phyloP scores from a whole-genome alignment of 73 alveolate species.

The Tetrahymena borealis region DNA sequence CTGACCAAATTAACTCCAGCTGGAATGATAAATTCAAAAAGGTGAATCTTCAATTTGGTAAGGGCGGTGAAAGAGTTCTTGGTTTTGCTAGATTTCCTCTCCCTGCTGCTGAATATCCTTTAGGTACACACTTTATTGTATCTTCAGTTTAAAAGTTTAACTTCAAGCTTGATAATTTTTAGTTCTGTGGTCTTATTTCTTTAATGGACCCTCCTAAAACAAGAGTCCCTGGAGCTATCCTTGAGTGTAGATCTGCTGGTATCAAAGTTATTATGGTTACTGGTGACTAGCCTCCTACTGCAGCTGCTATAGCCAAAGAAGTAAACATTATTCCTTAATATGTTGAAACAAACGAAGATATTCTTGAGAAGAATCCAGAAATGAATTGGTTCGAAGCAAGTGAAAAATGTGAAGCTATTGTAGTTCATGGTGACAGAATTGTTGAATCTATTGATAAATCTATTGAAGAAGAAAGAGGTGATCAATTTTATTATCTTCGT shows the following conservation, averaged over 20 bases:
- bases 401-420: constrained; percentile 57
- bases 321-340: constrained; percentile 62
- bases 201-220: constrained; percentile 96
- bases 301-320: constrained; percentile 84
- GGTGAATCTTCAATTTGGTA: constrained; percentile 61
- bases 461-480: constrained; percentile 47
- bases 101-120: constrained; percentile 44
- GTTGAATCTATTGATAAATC: constrained; percentile 45
- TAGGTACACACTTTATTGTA: constrained; percentile 52
- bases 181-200: constrained; percentile 86
- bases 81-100: constrained; percentile 60
- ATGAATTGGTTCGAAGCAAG: constrained; percentile 59
- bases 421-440: constrained; percentile 75
- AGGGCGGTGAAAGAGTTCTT: constrained; percentile 65
- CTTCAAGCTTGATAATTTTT: constrained; percentile 59
- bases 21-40: constrained; percentile 53
- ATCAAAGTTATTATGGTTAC: constrained; percentile 96
- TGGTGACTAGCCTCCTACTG: constrained; percentile 91
- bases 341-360: constrained; percentile 44
- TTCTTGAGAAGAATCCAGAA: constrained; percentile 43
- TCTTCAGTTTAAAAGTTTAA: constrained; percentile 53
- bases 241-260: constrained; percentile 87
- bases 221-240: constrained; percentile 65
- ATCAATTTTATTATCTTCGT: constrained; percentile 50
- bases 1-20: constrained; percentile 43